These are phyloP conservation scores for Ceratocystis lukuohia DNA, from an alignment of 2,329 filamentous ascomycete genomes.

Conservation along the genomic window DNA sequence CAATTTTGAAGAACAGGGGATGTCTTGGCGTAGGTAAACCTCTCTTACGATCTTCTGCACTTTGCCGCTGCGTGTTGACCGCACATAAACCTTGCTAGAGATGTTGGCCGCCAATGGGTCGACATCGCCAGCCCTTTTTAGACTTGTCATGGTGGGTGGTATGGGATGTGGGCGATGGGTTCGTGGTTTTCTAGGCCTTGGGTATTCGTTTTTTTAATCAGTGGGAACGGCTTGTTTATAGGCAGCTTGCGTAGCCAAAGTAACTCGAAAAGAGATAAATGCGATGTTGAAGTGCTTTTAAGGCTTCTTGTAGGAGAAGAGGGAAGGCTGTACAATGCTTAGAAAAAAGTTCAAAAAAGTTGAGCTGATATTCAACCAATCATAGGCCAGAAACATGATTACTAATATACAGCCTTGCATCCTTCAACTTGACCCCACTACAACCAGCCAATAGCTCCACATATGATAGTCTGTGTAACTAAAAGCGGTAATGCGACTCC, in stretches of 20 bases:
- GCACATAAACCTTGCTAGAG: slow-evolving; percentile 89
- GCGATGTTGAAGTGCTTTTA: not conserved
- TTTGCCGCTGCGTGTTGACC: slow-evolving; percentile 89
- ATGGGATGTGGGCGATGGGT: not conserved
- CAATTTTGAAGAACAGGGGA: slow-evolving; percentile 87
- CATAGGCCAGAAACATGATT: not conserved
- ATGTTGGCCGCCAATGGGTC: slow-evolving; percentile 55
- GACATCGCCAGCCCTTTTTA: slow-evolving; percentile 43
- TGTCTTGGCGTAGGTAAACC: slow-evolving; percentile 89
- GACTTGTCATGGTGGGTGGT: slow-evolving; percentile 43
- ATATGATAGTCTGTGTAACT: not conserved
- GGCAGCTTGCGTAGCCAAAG: not conserved
- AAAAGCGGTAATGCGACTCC: too few species aligned
- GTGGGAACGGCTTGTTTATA: not conserved
- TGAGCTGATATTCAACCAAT: slow-evolving; percentile 2
- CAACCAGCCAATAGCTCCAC: not conserved
- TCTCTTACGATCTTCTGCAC: slow-evolving; percentile 98
- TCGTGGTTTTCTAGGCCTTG: not conserved
- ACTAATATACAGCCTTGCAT: slow-evolving; percentile 9
- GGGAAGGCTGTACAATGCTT: not conserved
- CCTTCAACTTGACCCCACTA: not conserved
- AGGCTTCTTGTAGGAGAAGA: too few species aligned
- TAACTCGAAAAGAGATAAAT: not conserved
- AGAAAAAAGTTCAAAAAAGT: slow-evolving; percentile 11
- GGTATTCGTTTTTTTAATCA: not conserved